Evolutionary conservation across 108 stramenopile species (phyloP).

Genomic region (Poteriospumella lacustris): DNA sequence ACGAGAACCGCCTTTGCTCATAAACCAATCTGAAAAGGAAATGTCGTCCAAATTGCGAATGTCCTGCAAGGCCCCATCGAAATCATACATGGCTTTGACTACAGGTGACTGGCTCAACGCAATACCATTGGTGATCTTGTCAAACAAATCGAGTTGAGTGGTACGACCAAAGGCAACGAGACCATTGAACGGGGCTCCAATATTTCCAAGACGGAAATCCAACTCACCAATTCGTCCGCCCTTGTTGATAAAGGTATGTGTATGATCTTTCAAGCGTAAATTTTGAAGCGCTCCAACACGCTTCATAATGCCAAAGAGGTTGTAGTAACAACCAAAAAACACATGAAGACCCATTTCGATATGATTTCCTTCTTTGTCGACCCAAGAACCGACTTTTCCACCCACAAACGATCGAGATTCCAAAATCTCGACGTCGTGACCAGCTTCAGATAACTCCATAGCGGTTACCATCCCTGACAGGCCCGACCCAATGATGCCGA

Average conservation of each 20-base stretch:
- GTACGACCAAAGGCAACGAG: conserved; percentile 83
- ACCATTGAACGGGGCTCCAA: conserved; percentile 86
- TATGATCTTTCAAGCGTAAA: conserved; percentile 83
- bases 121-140: conserved; percentile 86
- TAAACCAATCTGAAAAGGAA: conserved; percentile 92
- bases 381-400: conserved; percentile 85
- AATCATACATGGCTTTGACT: conserved; percentile 83
- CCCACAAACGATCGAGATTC: conserved; percentile 83
- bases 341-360: conserved; percentile 97
- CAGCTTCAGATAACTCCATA: conserved; percentile 90
- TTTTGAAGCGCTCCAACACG: conserved; percentile 81
- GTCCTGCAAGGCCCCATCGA: conserved; percentile 84
- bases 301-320: conserved; percentile 94
- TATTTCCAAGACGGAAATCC: conserved; percentile 78
- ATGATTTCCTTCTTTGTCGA: conserved; percentile 92
- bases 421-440: conserved; percentile 88
- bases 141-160: conserved; percentile 71
- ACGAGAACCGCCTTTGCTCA: conserved; percentile 73
- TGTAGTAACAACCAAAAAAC: conserved; percentile 96
- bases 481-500: conserved; percentile 86
- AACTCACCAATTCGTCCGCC: conserved; percentile 75
- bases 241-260: conserved; percentile 86
- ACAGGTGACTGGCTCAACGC: conserved; percentile 82
- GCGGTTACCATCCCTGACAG: conserved; percentile 87
- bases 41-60: conserved; percentile 91